Base-by-base conservation (phyloP, 2,329 filamentous ascomycete species). In the Penicillium sp. region DNA sequence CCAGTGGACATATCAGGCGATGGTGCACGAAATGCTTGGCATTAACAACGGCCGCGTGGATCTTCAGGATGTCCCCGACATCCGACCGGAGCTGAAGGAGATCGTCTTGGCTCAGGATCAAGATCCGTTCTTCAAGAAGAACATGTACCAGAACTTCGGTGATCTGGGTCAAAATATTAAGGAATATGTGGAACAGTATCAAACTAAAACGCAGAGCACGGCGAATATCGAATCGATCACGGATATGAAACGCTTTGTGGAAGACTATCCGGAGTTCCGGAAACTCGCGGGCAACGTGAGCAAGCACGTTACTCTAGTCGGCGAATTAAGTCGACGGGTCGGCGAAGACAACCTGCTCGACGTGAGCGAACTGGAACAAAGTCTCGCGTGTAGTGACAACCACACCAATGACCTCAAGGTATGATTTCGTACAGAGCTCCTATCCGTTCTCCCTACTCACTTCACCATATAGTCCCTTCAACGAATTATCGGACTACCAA, bases 1-100 rank as follows among this genome's bases (percentile, higher is more conserved):
- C 2, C 94, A 99, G 71, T 99, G 94, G 94, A 99, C 94, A 24
- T 99, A 99, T 69, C 94, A 99, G 75, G 94, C 94, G n/a, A 99
- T 99, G 92, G 94, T 99, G 0, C 94, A 99, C 71, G 94, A 99
- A 68, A 78, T 97, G 2, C 81, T 99, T 11, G 94, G 94, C 5
- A 96, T 99, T 62, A 85, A 90, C 55, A 97, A 97, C 71, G 94
- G 94, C n/a, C 85, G 93, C 47, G 94, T 99, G 0, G 89, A 96
- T 68, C 80, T 99, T 32, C 89, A 88, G 58, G 84, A 90, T 52
- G 87, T 96, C 0, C 90, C 90, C 11, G 92, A 96, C 51, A 85
- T 95, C 52, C 83, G 90, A 14, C 89, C 91, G 1, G 93, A 97
- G 71, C 80, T 97, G 50, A 92, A 89, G 68, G 94, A 99, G 75